Evolutionary conservation across 176 grass and related monocot species (phyloP).

Genomic region (Calamus simplicifolius): DNA sequence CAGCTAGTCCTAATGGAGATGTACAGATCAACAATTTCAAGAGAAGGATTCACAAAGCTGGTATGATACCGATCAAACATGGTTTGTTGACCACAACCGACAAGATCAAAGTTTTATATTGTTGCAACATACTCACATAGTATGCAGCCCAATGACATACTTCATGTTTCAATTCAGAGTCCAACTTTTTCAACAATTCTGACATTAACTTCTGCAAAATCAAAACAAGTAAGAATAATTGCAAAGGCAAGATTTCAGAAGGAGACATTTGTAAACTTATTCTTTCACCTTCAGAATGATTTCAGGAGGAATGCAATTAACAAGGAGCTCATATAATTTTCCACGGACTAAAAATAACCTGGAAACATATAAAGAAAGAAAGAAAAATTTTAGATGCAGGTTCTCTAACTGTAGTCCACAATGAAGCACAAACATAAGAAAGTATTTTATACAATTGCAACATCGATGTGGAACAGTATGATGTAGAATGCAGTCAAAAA

Average conservation of each 20-base stretch:
- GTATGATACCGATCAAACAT: no score
- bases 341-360: conserved; percentile 84
- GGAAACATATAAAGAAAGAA: conserved; percentile 5
- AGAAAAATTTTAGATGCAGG: no score
- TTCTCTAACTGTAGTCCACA: no score
- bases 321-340: conserved; percentile 95
- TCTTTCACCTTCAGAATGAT: conserved; percentile 81
- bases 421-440: no score
- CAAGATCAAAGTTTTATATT: no score
- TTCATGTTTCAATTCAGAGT: conserved; percentile 92
- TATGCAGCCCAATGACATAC: conserved; percentile 96
- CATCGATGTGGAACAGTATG: no score
- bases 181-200: conserved; percentile 90
- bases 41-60: neutral
- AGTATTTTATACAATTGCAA: no score
- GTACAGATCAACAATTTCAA: neutral
- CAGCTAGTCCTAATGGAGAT: no score
- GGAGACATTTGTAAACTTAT: neutral
- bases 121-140: conserved; percentile 59
- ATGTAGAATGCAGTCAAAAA: no score
- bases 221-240: conserved; percentile 20
- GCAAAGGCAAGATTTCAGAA: neutral
- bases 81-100: no score
- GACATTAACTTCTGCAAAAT: conserved; percentile 67
- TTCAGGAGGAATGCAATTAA: conserved; percentile 97